Percentiles rank a stretch among this genome's conserved stretches.
Conservation (phyloP, 2,329 filamentous ascomycete genomes). For the Fusarium xylarioides region DNA sequence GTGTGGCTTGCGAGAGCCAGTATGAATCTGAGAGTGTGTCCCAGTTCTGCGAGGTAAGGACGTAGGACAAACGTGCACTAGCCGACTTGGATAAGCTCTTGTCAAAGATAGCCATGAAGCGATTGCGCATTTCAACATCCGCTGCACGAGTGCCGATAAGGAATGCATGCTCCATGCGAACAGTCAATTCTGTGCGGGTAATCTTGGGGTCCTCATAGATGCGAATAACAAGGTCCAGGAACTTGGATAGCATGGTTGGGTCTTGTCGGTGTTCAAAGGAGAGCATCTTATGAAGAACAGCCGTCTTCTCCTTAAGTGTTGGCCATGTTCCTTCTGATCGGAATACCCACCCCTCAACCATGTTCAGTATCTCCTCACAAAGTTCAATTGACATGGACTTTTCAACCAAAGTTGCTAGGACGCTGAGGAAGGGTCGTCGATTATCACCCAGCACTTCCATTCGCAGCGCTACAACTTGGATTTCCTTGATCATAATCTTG, state of each 20-base stretch:
- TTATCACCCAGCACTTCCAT: constrained; percentile 95
- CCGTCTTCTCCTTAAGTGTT: constrained; percentile 98
- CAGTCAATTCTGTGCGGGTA: constrained; percentile 91
- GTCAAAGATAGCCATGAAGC: constrained; percentile 97
- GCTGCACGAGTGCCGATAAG: constrained; percentile 92
- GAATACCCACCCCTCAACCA: constrained; percentile 98
- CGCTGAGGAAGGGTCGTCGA: constrained; percentile 90
- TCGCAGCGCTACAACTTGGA: constrained; percentile 88
- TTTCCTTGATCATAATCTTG: constrained; percentile 90
- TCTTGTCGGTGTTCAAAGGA: constrained; percentile 89
- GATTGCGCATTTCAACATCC: constrained; percentile 95
- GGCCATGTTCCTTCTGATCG: constrained; percentile 94
- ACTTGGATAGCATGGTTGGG: constrained; percentile 86
- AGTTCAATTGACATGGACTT: constrained; percentile 88
- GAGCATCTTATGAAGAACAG: constrained; percentile 98
- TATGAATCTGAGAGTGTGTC: constrained; percentile 94
- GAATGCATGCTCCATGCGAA: constrained; percentile 97
- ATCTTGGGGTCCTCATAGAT: constrained; percentile 99
- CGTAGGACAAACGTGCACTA: constrained; percentile 86
- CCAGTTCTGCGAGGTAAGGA: constrained; percentile 94
- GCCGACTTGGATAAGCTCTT: constrained; percentile 93
- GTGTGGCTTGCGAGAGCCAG: constrained; percentile 95
- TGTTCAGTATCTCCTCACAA: constrained; percentile 90
- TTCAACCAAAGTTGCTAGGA: constrained; percentile 93
- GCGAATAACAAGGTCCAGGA: constrained; percentile 93